Base-by-base conservation (phyloP, 202 grass and related monocot species). In the Elaeis oleifera region DNA sequence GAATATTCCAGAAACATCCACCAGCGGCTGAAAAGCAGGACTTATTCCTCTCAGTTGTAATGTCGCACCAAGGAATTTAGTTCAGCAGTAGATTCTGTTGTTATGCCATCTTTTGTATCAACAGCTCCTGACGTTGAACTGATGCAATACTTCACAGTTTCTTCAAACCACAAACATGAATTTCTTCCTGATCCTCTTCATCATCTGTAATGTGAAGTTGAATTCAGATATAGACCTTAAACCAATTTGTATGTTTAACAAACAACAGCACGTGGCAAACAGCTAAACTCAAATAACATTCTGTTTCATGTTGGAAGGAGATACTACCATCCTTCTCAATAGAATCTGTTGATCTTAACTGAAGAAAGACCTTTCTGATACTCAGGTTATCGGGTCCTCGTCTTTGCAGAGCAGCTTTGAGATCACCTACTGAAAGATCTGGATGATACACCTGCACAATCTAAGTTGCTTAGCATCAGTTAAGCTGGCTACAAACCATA, bases 31-130 rank as follows among this genome's bases (percentile, higher is more conserved):
- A 16, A 32, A 76, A 71, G 91, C 63, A 7, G 61, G 58, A 69
- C 68, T 77, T 72, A 69, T 54, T 65, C 88, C 81, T 74, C 84
- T 83, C 66, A 97, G 84, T 59, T 97, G 92, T 65, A 91, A 78
- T 17, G 78, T 88, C 4, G 92, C 81, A 3, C 84, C 88, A 1
- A 97, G 36, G 74, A 97, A 54, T 78, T 66, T 65, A 91, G 23
- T 64, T 91, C 81, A 1, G 60, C 50, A 51, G 51, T 26, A 44
- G 18, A 36, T 49, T 44, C 36, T 8, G 16, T 20, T 31, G 16
- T 31, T 65, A 18, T 50, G 28, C 4, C 19, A 18, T 54, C 57
- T 29, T 50, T 64, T 66, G 5, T 25, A 16, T 61, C 50, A 18
- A 24, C 28, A 21, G 4, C 31, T 56, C 36, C 70, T 68, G 67